Percentiles rank a stretch among this genome's conserved stretches.
phyloP scores from a whole-genome alignment of 345 rosid genomes.

The Salix caprea region DNA sequence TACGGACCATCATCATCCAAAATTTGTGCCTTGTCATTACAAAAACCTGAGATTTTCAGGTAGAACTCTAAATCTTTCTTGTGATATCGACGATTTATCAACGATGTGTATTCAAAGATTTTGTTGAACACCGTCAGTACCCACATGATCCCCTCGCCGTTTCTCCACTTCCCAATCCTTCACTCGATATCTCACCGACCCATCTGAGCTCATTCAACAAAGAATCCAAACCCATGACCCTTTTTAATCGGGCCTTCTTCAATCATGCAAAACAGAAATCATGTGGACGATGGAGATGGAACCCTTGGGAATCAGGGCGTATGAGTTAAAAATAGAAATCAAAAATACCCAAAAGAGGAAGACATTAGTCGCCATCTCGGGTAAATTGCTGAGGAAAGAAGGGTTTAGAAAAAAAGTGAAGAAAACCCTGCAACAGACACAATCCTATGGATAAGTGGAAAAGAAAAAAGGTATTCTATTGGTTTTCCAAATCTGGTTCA shows the following conservation, averaged over 20 bases:
- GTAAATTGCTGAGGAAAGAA: slow-evolving; percentile 15
- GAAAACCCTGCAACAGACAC: slow-evolving; percentile 20
- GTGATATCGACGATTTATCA: no score
- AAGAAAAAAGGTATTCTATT: slow-evolving; percentile 31
- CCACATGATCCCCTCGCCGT: slow-evolving; percentile 7
- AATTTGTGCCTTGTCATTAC: no score
- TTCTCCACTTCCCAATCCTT: slow-evolving; percentile 25
- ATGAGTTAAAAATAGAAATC: slow-evolving; percentile 7
- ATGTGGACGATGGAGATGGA: no score
- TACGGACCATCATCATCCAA: no score
- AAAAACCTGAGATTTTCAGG: no score
- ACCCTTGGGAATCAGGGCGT: no score
- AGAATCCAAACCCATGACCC: slow-evolving; percentile 14
- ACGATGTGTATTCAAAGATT: slow-evolving; percentile 13
- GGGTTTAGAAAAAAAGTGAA: neutral
- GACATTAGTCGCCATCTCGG: slow-evolving; percentile 22
- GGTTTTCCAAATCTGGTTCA: slow-evolving; percentile 42
- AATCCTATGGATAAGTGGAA: slow-evolving; percentile 23
- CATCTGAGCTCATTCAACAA: slow-evolving; percentile 19
- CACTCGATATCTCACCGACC: slow-evolving; percentile 20
- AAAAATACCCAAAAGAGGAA: slow-evolving; percentile 40
- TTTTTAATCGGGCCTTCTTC: slow-evolving; percentile 23
- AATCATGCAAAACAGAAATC: slow-evolving; percentile 15
- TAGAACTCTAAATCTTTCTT: no score
- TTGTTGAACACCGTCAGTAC: slow-evolving; percentile 42